phyloP scores from a whole-genome alignment of 2,329 filamentous ascomycete species.

The Ophiocordyceps robertsii region DNA sequence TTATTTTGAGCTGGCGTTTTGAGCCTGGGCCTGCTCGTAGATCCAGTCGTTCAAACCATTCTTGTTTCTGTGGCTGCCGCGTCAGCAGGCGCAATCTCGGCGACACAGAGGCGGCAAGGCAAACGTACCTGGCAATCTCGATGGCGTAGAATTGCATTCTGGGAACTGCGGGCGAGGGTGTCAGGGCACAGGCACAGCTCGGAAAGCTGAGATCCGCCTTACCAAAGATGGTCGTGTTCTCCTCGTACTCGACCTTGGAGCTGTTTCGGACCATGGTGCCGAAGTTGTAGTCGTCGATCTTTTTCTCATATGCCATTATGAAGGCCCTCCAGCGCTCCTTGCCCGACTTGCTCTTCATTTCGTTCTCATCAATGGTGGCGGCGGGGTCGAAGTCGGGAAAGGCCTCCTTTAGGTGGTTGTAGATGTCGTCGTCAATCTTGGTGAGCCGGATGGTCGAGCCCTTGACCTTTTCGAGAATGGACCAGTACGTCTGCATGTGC shows the following conservation, averaged over 20 bases:
- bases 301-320: constrained; percentile 88
- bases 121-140: constrained; percentile 30
- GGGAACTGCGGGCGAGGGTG: constrained; percentile 24
- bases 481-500: constrained; percentile 96
- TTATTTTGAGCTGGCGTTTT: constrained; percentile 23
- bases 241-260: constrained; percentile 70
- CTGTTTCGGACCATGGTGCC: constrained; percentile 79
- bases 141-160: constrained; percentile 44
- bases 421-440: constrained; percentile 89
- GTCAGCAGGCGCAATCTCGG: constrained; percentile 2
- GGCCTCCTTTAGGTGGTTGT: constrained; percentile 70
- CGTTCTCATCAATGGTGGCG: constrained; percentile 70
- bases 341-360: constrained; percentile 94
- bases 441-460: constrained; percentile 85
- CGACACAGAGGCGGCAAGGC: neutral
- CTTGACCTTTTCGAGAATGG: constrained; percentile 78
- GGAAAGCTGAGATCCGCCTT: constrained; percentile 10
- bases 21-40: constrained; percentile 65
- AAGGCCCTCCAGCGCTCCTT: constrained; percentile 94
- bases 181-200: neutral
- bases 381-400: constrained; percentile 90
- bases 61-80: constrained; percentile 55
- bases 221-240: constrained; percentile 90
- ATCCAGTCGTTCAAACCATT: constrained; percentile 93
- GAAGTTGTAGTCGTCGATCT: constrained; percentile 95